Conservation (phyloP, 75 land plant species). For the Cupressus sempervirens region DNA sequence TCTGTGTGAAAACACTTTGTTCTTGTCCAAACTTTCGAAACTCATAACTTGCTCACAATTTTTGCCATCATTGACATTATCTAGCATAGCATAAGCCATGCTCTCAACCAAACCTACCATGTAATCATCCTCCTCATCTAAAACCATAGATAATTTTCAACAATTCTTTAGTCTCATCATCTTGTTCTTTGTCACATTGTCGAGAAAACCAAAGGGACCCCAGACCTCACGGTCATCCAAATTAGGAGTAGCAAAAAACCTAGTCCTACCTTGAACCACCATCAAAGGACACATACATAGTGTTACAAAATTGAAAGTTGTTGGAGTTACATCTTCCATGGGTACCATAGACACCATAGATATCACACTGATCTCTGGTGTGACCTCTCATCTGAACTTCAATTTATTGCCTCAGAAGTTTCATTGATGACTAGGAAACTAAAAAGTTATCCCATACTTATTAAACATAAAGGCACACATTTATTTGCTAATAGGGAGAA, state of each 20-base stretch:
- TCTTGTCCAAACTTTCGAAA: not conserved
- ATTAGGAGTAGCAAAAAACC: conserved; percentile 5
- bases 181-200: conserved; percentile 30
- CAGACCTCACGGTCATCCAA: conserved; percentile 45
- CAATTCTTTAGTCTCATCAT: conserved; percentile 9
- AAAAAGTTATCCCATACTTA: no score
- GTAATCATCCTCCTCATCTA: conserved; percentile 54
- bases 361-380: no score
- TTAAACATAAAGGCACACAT: no score
- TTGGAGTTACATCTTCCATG: no score
- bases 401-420: no score
- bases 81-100: conserved; percentile 44
- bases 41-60: not conserved
- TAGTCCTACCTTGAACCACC: not conserved
- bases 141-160: not conserved
- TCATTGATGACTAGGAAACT: no score
- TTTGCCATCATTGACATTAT: conserved; percentile 18
- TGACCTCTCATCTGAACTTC: no score
- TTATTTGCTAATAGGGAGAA: no score
- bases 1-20: not conserved
- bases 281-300: no score
- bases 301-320: no score
- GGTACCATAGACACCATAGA: no score
- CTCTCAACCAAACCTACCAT: conserved; percentile 41
- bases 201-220: conserved; percentile 42